Evolutionary conservation across 2,329 filamentous ascomycete species (phyloP), one percentile per base, ranked within the genome.

Genomic region (Trichoderma sp.): DNA sequence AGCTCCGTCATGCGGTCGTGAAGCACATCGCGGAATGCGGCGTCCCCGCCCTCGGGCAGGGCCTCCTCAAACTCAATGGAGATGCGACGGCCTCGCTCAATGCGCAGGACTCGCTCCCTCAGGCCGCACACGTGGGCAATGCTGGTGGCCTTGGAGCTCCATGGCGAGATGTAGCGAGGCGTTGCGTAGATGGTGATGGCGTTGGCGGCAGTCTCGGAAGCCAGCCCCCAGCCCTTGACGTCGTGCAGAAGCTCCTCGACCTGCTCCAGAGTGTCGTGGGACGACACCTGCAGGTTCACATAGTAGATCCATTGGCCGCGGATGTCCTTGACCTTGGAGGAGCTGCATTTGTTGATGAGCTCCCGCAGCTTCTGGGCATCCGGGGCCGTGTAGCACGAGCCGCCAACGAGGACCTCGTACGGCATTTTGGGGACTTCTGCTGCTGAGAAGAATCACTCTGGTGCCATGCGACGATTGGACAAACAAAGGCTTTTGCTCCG

Each of bases 1-100:
- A 86, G 88, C 83, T 98, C 94, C 24, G 96, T 99, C 96, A 99
- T 99, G 69, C 95, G 91, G 81, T 99, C 96, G 81, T 97, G 89
- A 59, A 98, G 84, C 56, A 90, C 79, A 80, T 97, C 91, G 69
- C 87, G 85, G 76, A 90, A 86, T 49, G 84, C 83, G 72, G 89
- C 82, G 71, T 86, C 80, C 73, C 85, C 79, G 59, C 79, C 80
- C 55, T 82, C 46, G 3, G 68, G 81, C 69, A 75, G 74, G 52
- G 74, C 66, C 56, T 81, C 82, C 59, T 88, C 87, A 77, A 90
- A 89, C 72, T 83, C 84, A 74, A 91, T 85, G 74, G 89, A 90
- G 71, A 98, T 86, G 74, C 91, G 86, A 75, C 96, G 88, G 64
- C 94, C 96, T 74, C 94, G 89, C 82, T 99, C 96, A 73, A 98